Conservation (phyloP, 352 stramenopile genomes). For the Globisporangium canariense region DNA sequence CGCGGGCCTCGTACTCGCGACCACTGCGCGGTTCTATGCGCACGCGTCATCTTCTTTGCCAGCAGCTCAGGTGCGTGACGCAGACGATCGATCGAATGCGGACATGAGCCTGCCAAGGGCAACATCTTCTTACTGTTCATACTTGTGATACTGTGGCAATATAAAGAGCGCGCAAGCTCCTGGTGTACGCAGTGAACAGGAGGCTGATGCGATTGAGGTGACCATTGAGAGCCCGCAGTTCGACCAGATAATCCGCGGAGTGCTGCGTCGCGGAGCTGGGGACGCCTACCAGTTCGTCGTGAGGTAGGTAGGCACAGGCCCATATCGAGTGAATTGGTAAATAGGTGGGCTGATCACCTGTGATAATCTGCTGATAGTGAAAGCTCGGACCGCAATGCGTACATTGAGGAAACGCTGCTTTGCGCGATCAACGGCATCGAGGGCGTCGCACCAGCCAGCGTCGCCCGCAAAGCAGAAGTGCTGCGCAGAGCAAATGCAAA, state of each 20-base stretch:
- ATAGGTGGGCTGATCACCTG: neutral
- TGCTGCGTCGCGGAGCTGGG: slow-evolving; percentile 21
- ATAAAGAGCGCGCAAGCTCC: no score
- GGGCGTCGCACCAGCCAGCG: slow-evolving; percentile 29
- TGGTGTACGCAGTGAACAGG: neutral
- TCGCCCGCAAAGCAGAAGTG: slow-evolving; percentile 22
- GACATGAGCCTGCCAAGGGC: neutral
- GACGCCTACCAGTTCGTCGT: slow-evolving; percentile 30
- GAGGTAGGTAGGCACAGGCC: slow-evolving; percentile 27
- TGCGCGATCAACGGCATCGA: slow-evolving; percentile 59
- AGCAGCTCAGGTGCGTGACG: neutral
- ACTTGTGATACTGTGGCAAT: no score
- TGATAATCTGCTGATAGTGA: slow-evolving; percentile 20
- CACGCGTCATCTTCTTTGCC: slow-evolving; percentile 36
- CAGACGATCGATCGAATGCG: neutral
- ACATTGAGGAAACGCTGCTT: slow-evolving; percentile 90
- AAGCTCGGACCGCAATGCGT: slow-evolving; percentile 68
- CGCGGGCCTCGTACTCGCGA: slow-evolving; percentile 88
- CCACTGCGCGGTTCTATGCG: slow-evolving; percentile 92
- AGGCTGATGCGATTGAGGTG: slow-evolving; percentile 18
- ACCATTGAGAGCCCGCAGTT: slow-evolving; percentile 92
- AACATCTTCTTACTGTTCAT: neutral
- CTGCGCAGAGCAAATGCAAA: slow-evolving; percentile 19
- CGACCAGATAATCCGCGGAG: slow-evolving; percentile 43
- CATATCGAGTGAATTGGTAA: neutral